phyloP scores from a whole-genome alignment of 2,329 filamentous ascomycete genomes.

The Alternaria ethzedia region DNA sequence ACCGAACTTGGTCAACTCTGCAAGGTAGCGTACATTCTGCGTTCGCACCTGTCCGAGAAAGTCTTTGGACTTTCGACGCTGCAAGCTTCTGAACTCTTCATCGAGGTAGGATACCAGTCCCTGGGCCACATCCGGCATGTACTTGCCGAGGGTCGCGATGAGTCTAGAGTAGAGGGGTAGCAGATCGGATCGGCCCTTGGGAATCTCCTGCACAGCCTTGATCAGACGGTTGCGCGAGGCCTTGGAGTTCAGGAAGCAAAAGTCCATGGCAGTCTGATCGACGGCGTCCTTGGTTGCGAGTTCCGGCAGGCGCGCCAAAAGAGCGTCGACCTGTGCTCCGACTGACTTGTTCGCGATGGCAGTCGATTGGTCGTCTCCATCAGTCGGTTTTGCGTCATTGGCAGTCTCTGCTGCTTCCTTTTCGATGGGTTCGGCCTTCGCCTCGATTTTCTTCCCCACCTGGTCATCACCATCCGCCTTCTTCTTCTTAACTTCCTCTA shows the following conservation, averaged over 20 bases:
- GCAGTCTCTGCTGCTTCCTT: conserved; percentile 51
- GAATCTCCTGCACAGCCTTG: conserved; percentile 91
- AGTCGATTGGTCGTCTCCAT: conserved; percentile 83
- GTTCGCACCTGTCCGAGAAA: conserved; percentile 93
- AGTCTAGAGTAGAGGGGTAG: conserved; percentile 91
- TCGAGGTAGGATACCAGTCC: conserved; percentile 91
- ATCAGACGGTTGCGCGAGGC: conserved; percentile 93
- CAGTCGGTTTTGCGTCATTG: conserved; percentile 58
- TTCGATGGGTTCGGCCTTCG: conserved; percentile 52
- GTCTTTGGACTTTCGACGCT: conserved; percentile 96
- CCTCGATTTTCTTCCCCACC: conserved; percentile 72
- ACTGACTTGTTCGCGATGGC: conserved; percentile 97
- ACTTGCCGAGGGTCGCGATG: conserved; percentile 89
- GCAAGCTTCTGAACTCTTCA: conserved; percentile 94
- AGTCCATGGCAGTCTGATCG: conserved; percentile 92
- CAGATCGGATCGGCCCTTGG: conserved; percentile 90
- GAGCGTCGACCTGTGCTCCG: conserved; percentile 91
- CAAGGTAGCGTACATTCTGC: conserved; percentile 95
- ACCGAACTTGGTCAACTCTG: conserved; percentile 96
- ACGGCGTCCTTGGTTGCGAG: conserved; percentile 89
- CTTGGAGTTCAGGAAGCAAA: conserved; percentile 98
- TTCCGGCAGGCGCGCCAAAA: conserved; percentile 87
- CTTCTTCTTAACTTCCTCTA: conserved; percentile 96
- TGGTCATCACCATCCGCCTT: conserved; percentile 82
- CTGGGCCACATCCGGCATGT: conserved; percentile 93